Conservation (phyloP, 352 stramenopile species). For the Globisporangium polare region DNA sequence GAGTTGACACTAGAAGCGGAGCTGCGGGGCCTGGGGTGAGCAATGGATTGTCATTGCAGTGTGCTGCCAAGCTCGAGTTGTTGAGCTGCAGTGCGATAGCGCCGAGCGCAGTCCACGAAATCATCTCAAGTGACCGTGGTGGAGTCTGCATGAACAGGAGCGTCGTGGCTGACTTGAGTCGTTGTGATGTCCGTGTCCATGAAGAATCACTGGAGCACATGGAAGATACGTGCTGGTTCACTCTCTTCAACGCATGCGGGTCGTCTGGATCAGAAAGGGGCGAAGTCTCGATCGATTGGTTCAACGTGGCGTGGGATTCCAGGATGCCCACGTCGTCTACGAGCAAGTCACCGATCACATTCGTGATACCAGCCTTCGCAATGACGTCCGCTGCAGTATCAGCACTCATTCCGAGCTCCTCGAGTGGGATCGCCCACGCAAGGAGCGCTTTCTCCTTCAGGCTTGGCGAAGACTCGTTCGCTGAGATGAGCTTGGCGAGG, state of each 20-base stretch:
- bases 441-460: constrained; percentile 46
- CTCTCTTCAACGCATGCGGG: neutral
- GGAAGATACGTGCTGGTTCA: neutral
- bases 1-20: neutral
- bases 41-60: neutral
- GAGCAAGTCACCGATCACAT: constrained; percentile 11
- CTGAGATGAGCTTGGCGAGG: constrained; percentile 35
- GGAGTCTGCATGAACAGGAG: constrained; percentile 24
- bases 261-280: neutral
- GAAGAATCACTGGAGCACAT: neutral
- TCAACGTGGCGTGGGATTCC: neutral
- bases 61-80: constrained; percentile 9
- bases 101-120: constrained; percentile 35
- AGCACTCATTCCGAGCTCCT: constrained; percentile 1
- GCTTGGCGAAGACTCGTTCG: constrained; percentile 26
- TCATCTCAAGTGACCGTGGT: constrained; percentile 20
- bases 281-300: neutral
- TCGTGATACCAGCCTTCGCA: constrained; percentile 17
- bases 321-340: constrained; percentile 2
- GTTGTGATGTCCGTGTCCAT: neutral
- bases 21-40: neutral
- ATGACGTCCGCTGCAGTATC: constrained; percentile 12
- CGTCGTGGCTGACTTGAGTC: constrained; percentile 13
- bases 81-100: constrained; percentile 28
- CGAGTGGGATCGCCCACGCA: constrained; percentile 24